Evolutionary conservation across 257 asterid genomes (phyloP), one percentile per base, ranked within the genome.

Genomic region (Misopates orontium): DNA sequence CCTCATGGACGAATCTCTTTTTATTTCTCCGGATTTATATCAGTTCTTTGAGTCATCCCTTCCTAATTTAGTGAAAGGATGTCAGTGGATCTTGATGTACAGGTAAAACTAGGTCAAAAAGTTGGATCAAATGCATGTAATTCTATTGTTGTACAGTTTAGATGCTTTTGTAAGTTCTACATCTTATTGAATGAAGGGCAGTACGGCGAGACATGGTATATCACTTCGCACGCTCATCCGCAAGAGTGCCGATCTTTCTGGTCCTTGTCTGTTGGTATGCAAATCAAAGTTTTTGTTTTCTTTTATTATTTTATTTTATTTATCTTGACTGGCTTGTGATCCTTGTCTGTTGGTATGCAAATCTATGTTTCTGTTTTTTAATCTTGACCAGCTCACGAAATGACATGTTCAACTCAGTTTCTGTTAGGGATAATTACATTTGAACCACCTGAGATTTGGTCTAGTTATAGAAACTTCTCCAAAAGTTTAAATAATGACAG

Each of bases 191-290:
- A 80, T 87, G 97, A 84, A 87, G 91, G 87, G 87, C 99, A 93
- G 99, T 85, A 84, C 95, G 72, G 94, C 74, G 62, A 93, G 85
- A 79, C 78, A 93, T 77, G 99, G 99, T 74, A 90, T 87, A 81
- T 93, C 99, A 68, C 90, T 93, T 62, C 95, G 85, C 21, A 93
- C 99, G 10, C 97, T 93, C 36, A 66, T 87, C 62, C 87, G 95
- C 54, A 93, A 72, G 73, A 83, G 89, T 50, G 56, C 81, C 10
- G 79, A 69, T 56, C 70, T 77, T 68, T 74, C 85, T 67, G 99
- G 99, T 61, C 99, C 97, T 69, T 86, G 90, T 72, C 82, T 93
- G 58, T 78, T 93, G 91, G 99, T 93, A 84, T 51, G 81, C 56
- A 21, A n/a, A n/a, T n/a, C n/a, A n/a, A n/a, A n/a, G n/a, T n/a